phyloP scores from a whole-genome alignment of 208 protist species.

The Crithidia mellificae region DNA sequence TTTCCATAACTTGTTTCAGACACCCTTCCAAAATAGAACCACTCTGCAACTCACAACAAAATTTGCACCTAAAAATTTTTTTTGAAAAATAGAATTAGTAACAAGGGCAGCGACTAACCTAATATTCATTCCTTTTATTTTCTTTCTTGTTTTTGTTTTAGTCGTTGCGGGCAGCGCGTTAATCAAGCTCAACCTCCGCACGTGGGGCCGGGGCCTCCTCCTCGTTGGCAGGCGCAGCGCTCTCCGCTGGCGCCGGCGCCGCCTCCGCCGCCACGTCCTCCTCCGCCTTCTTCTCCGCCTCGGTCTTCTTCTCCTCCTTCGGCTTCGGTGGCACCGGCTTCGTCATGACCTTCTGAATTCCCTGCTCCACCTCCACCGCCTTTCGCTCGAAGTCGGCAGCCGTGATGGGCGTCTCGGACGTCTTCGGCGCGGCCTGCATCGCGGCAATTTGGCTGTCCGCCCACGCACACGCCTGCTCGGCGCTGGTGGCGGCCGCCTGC shows the following conservation, averaged over 20 bases:
- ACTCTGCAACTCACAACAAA: too few relatives aligned
- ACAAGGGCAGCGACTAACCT: too few relatives aligned
- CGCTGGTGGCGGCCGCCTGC: slow-evolving; percentile 44
- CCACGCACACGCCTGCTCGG: slow-evolving; percentile 65
- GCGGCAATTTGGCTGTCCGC: slow-evolving; percentile 43
- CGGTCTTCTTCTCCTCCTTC: slow-evolving; percentile 36
- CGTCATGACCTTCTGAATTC: slow-evolving; percentile 52
- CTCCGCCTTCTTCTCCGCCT: slow-evolving; percentile 27
- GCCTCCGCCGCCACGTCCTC: slow-evolving; percentile 32
- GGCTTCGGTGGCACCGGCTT: slow-evolving; percentile 50
- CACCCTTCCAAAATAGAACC: too few relatives aligned
- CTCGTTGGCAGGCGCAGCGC: slow-evolving; percentile 20
- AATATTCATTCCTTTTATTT: neutral
- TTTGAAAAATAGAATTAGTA: too few relatives aligned
- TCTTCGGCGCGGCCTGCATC: slow-evolving; percentile 55
- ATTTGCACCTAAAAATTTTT: too few relatives aligned
- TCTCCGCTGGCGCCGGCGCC: slow-evolving; percentile 11
- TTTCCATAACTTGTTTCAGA: too few relatives aligned
- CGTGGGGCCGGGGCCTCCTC: slow-evolving; percentile 30
- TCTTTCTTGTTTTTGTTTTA: slow-evolving; percentile 24
- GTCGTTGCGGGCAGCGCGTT: too few relatives aligned
- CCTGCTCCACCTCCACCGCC: slow-evolving; percentile 37
- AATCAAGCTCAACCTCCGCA: slow-evolving; percentile 40
- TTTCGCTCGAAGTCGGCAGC: slow-evolving; percentile 39
- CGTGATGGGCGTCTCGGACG: slow-evolving; percentile 41